These are phyloP conservation scores for Oryza nivara DNA, from an alignment of 176 grass and related monocot genomes.

Conservation along the genomic window DNA sequence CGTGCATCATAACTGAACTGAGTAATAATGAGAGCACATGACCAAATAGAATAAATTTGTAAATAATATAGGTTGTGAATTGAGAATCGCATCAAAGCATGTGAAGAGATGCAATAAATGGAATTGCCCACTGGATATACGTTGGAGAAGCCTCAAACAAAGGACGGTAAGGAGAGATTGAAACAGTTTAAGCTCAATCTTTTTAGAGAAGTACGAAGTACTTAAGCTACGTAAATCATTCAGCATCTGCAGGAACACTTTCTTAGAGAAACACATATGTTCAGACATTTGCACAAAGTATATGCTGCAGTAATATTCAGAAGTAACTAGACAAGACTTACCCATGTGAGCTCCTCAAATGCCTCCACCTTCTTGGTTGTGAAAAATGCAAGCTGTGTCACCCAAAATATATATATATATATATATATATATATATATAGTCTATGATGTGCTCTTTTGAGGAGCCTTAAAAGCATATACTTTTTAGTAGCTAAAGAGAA, in stretches of 20 bases:
- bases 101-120: background rate
- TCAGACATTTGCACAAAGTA: background rate
- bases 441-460: constrained; percentile 11
- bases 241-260: no score
- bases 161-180: background rate
- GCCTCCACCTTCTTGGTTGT: constrained; percentile 75
- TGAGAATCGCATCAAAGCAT: background rate
- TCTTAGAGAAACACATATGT: background rate
- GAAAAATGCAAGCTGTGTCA: constrained; percentile 68
- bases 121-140: background rate
- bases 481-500: background rate
- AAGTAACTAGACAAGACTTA: constrained; percentile 41
- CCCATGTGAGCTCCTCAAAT: constrained; percentile 91
- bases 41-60: background rate
- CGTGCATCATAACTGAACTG: background rate
- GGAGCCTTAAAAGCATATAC: background rate
- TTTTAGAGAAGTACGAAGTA: background rate
- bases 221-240: background rate
- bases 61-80: background rate
- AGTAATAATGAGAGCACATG: background rate
- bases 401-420: background rate
- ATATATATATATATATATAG: no score
- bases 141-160: background rate
- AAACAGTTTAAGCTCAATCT: background rate
- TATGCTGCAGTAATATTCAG: constrained; percentile 3